phyloP scores from a whole-genome alignment of 345 rosid genomes.

The Eucalyptus tenuipes region DNA sequence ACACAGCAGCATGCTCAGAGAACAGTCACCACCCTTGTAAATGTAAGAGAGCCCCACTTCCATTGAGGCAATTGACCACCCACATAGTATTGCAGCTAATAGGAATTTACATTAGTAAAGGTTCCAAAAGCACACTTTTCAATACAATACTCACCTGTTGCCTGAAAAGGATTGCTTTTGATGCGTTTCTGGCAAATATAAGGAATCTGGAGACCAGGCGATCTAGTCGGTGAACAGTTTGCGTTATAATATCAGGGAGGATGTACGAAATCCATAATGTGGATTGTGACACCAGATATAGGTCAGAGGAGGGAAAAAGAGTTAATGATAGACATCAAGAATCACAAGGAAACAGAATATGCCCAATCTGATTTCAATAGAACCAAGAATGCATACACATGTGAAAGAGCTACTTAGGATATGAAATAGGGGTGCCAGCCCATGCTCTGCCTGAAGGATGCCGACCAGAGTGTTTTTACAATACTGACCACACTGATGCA shows the following conservation, averaged over 20 bases:
- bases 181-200: slow-evolving; percentile 77
- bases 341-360: background rate
- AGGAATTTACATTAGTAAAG: background rate
- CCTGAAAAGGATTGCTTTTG: slow-evolving; percentile 70
- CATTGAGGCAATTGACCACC: background rate
- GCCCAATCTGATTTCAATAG: background rate
- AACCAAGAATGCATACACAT: background rate
- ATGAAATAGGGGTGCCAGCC: slow-evolving; percentile 68
- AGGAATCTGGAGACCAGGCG: slow-evolving; percentile 90
- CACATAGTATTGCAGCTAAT: background rate
- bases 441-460: slow-evolving; percentile 90
- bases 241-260: slow-evolving; percentile 20
- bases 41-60: background rate
- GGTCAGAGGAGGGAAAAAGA: background rate
- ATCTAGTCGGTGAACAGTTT: slow-evolving; percentile 79
- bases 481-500: slow-evolving; percentile 97
- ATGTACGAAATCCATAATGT: background rate
- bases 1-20: background rate
- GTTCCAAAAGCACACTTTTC: background rate
- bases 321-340: background rate
- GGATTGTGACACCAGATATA: background rate
- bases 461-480: slow-evolving; percentile 94
- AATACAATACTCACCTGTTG: slow-evolving; percentile 41
- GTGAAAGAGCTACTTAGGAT: slow-evolving; percentile 20
- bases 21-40: background rate